phyloP scores from a whole-genome alignment of 129 eudicot genomes.

The Mikania micrantha region DNA sequence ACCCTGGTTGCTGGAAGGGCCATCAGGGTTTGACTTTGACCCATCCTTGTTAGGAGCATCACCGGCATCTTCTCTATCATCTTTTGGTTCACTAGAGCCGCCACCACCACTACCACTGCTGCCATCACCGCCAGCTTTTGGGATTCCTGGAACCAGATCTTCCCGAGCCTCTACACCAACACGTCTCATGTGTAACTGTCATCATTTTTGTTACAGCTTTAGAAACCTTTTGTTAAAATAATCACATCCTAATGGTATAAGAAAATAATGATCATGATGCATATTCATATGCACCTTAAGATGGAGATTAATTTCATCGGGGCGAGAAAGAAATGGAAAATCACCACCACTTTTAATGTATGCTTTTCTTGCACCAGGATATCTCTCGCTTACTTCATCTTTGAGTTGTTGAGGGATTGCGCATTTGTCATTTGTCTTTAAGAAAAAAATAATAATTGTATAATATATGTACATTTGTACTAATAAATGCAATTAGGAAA shows the following conservation, averaged over 20 bases:
- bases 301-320: conserved; percentile 98
- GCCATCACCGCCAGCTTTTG: conserved; percentile 32
- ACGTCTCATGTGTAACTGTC: conserved; percentile 86
- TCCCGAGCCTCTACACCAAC: conserved; percentile 83
- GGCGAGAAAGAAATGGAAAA: conserved; percentile 95
- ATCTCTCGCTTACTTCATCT: conserved; percentile 81
- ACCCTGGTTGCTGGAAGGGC: conserved; percentile 18
- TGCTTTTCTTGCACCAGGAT: conserved; percentile 95
- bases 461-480: background rate
- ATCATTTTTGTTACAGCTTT: conserved; percentile 7
- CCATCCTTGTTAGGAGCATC: conserved; percentile 41
- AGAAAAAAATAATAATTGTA: background rate
- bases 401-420: conserved; percentile 84
- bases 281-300: conserved; percentile 54
- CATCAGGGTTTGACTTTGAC: conserved; percentile 33
- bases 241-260: background rate
- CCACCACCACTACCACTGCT: conserved; percentile 37
- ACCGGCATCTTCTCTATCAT: conserved; percentile 27
- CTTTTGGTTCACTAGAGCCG: conserved; percentile 30
- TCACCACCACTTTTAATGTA: conserved; percentile 86
- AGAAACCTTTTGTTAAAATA: background rate
- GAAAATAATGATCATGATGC: background rate
- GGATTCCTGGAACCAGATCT: conserved; percentile 59
- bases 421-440: conserved; percentile 81
- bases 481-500: background rate